These are phyloP conservation scores for Lentinula sp. DNA, from an alignment of 768 basidiomycete genomes.

Conservation along the genomic window DNA sequence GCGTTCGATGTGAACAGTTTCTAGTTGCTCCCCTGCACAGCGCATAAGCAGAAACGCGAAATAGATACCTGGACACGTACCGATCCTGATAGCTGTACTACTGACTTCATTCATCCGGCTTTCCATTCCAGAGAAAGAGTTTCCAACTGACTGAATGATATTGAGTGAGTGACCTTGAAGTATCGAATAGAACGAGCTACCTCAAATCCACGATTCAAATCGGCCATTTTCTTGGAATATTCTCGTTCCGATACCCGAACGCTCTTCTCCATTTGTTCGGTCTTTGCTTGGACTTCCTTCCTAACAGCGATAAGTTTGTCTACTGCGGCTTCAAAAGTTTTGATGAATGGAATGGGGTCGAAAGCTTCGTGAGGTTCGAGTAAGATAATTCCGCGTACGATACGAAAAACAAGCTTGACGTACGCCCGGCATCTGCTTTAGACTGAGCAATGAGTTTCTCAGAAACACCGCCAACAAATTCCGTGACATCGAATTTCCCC, in stretches of 20 bases:
- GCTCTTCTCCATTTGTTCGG: conserved; percentile 88
- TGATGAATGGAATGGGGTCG: conserved; percentile 88
- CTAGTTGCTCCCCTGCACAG: conserved; percentile 82
- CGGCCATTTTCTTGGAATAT: conserved; percentile 91
- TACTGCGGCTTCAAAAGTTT: conserved; percentile 86
- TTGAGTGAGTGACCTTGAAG: background rate
- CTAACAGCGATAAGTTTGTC: conserved; percentile 83
- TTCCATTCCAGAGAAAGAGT: conserved; percentile 88
- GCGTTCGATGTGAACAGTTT: conserved; percentile 87
- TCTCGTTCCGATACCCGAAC: conserved; percentile 86
- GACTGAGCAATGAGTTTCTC: conserved; percentile 87
- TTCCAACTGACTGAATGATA: conserved; percentile 66
- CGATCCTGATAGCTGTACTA: conserved; percentile 89
- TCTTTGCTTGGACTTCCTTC: conserved; percentile 85
- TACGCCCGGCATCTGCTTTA: conserved; percentile 77
- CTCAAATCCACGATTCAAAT: conserved; percentile 91
- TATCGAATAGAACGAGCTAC: conserved; percentile 33
- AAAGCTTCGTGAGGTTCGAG: conserved; percentile 55
- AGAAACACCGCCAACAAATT: conserved; percentile 79
- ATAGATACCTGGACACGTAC: conserved; percentile 30
- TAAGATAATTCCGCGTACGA: background rate
- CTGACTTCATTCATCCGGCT: conserved; percentile 89
- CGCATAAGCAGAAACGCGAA: conserved; percentile 3
- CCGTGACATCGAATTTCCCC: conserved; percentile 90
- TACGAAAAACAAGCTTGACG: conserved; percentile 12